Evolutionary conservation across 257 asterid genomes (phyloP).

Genomic region (Ligustrum vulgare): DNA sequence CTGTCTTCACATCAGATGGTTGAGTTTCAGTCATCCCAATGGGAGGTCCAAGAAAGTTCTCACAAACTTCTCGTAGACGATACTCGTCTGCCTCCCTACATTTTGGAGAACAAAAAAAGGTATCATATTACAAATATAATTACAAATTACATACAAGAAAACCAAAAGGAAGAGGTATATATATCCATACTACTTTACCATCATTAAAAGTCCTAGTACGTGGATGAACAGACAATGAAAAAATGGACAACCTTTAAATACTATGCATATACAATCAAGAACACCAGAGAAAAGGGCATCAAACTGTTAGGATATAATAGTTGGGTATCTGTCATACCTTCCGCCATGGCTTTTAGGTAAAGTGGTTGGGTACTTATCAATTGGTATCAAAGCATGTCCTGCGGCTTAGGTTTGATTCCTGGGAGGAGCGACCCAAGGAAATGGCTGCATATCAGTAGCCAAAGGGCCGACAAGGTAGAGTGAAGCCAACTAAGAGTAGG

Average conservation of each 20-base stretch:
- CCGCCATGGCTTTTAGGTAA: too few species aligned
- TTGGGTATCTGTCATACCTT: too few species aligned
- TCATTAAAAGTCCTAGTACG: neutral
- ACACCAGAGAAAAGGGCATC: neutral
- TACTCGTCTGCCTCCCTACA: constrained; percentile 89
- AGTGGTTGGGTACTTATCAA: too few species aligned
- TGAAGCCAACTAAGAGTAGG: too few species aligned
- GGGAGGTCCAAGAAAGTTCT: constrained; percentile 97
- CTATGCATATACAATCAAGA: neutral
- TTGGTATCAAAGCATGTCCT: too few species aligned
- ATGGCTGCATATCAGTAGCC: too few species aligned
- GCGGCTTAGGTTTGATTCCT: too few species aligned
- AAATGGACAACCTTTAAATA: neutral
- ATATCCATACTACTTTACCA: neutral
- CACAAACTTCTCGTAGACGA: constrained; percentile 92
- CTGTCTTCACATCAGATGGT: constrained; percentile 37
- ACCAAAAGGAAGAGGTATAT: constrained; percentile 7
- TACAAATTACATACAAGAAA: neutral
- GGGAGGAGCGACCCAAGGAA: too few species aligned
- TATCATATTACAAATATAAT: constrained; percentile 7
- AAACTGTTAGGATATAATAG: too few species aligned
- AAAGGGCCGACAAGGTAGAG: too few species aligned
- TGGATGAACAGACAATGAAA: neutral
- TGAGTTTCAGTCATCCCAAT: constrained; percentile 67
- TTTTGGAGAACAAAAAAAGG: constrained; percentile 18